Conservation (phyloP, 2,329 filamentous ascomycete genomes). For the Neopestalotiopsis clavispora region DNA sequence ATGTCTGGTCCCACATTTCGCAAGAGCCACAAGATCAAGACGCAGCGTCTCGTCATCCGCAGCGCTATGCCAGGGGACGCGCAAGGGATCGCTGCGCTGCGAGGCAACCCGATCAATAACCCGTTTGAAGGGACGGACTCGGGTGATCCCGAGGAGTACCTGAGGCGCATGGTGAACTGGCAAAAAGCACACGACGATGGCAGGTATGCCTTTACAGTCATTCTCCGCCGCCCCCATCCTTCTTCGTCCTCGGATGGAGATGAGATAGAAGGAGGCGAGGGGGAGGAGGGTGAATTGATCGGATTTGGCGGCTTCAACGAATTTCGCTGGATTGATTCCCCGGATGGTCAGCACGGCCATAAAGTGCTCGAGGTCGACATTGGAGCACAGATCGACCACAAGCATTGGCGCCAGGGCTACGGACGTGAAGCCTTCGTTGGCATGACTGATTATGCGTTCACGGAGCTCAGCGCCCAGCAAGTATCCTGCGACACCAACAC, state of each 20-base stretch:
- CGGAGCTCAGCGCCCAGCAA: not conserved
- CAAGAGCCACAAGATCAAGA: not conserved
- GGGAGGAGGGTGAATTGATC: not conserved
- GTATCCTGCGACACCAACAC: not conserved
- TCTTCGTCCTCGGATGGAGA: not conserved
- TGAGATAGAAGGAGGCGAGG: not conserved
- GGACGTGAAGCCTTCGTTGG: not conserved
- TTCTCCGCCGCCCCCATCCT: not conserved
- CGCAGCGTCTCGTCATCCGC: not conserved
- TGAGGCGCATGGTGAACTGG: conserved; percentile 3
- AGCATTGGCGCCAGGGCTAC: not conserved
- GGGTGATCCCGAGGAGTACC: not conserved
- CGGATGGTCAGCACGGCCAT: not conserved
- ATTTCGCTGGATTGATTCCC: not conserved
- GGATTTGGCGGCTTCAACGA: conserved; percentile 1
- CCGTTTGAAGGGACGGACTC: not conserved
- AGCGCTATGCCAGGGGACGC: not conserved
- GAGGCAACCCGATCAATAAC: not conserved
- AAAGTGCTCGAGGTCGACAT: not conserved
- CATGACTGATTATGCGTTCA: conserved; percentile 1
- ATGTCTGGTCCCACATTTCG: conserved; percentile 1
- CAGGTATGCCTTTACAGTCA: not conserved
- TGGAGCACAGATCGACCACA: not conserved
- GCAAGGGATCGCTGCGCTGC: not conserved
- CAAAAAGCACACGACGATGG: not conserved